Evolutionary conservation across 257 asterid genomes (phyloP), one percentile per base, ranked within the genome.

Genomic region (Penstemon newberryi): DNA sequence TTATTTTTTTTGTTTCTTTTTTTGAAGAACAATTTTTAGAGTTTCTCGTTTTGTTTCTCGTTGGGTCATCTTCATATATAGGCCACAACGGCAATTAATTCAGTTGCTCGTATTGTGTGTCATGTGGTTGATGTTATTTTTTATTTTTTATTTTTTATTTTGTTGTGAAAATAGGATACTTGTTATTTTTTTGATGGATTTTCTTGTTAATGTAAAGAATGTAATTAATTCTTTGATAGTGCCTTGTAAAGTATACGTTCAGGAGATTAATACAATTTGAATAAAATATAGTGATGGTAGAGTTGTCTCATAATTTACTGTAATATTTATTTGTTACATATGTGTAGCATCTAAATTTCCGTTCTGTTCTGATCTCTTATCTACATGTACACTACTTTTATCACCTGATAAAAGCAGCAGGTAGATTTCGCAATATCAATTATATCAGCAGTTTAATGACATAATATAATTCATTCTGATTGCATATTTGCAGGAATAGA

Each of bases 51-150:
- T 46, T 73, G 60, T 38, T 63, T 57, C 9, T 7, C 66, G 53
- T 43, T 33, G 46, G 63, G 57, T 72, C 60, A 53, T 75, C 65
- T 67, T 60, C 39, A 42, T 71, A 58, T 58, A 71, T 70, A 74
- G 76, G 70, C 73, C 75, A 66, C 47, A 7, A 77, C 60, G 75
- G 85, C 92, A 85, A 86, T 82, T 70, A 84, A 73, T 80, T 78
- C 75, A 80, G 74, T 85, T 82, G 83, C 87, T 73, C 70, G 51
- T 68, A 61, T 65, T 73, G 43, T 45, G 47, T 46, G 47, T 45
- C 39, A 46, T 19, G 68, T 11, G 68, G 54, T 63, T 41, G 60
- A 8, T 25, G 52, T 25, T 25, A 12, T 49, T 12, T 10, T 5
- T 49, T 46, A 40, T 63, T 12, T 10, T 5, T 49, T 46, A 40